These are phyloP conservation scores for Xylaria sp. DNA, from an alignment of 2,329 filamentous ascomycete genomes.

Conservation along the genomic window DNA sequence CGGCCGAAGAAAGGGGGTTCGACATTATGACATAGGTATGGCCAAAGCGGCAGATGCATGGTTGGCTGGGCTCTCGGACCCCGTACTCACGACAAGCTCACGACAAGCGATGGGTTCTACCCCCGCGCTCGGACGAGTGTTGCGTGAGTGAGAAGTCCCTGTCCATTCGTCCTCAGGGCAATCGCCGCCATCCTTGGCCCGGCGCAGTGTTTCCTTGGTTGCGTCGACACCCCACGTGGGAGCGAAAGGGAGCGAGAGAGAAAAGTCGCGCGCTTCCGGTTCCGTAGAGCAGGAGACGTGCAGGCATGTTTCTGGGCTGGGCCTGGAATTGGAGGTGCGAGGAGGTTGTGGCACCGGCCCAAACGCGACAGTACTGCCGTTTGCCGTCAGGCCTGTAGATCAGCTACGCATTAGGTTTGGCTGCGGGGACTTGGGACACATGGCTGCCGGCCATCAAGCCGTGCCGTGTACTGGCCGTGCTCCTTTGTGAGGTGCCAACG, in stretches of 20 bases:
- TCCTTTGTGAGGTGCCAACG: not conserved
- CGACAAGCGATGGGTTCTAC: not conserved
- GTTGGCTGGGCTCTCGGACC: slow-evolving; percentile 2
- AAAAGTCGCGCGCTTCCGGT: not conserved
- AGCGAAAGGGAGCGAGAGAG: not conserved
- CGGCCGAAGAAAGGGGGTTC: slow-evolving; percentile 9
- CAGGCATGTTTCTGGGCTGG: too few species aligned
- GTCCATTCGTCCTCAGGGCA: not conserved
- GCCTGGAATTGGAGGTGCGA: slow-evolving; percentile 1
- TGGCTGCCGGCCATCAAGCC: slow-evolving; percentile 21
- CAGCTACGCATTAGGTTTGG: slow-evolving; percentile 12
- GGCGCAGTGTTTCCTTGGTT: not conserved
- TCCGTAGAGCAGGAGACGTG: too few species aligned
- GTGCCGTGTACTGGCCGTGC: not conserved
- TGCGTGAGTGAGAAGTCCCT: not conserved
- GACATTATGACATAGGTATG: not conserved
- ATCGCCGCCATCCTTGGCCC: not conserved
- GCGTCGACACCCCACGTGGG: not conserved
- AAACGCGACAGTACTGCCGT: slow-evolving; percentile 19
- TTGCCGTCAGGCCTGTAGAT: slow-evolving; percentile 25
- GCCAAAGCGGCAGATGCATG: slow-evolving; percentile 17
- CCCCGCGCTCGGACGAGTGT: not conserved
- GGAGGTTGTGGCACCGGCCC: slow-evolving; percentile 20
- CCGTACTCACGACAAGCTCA: not conserved
- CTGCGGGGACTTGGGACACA: slow-evolving; percentile 21